Percentiles rank a stretch among this genome's conserved stretches.
phyloP scores from a whole-genome alignment of 2,329 filamentous ascomycete genomes.

The Hymenoscyphus scutula region DNA sequence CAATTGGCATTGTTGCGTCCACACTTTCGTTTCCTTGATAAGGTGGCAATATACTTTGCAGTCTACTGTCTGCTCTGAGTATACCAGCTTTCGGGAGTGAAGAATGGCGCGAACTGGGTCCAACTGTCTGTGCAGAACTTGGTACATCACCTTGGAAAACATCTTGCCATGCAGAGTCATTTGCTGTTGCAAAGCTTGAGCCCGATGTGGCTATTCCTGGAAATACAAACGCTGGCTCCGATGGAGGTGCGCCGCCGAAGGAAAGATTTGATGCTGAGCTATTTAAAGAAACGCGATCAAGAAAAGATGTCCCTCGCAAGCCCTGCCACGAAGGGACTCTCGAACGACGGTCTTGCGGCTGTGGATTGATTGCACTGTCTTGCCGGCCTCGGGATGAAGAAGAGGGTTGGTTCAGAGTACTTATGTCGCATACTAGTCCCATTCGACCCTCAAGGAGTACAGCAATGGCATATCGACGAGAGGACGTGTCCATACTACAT shows the following conservation, averaged over 20 bases:
- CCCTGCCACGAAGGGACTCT: neutral
- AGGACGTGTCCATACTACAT: conserved; percentile 62
- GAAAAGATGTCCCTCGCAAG: conserved; percentile 18
- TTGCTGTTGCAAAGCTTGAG: conserved; percentile 11
- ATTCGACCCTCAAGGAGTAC: conserved; percentile 58
- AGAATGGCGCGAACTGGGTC: conserved; percentile 17
- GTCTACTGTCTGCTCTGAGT: conserved; percentile 10
- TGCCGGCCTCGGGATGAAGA: neutral
- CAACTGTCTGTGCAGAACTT: conserved; percentile 7
- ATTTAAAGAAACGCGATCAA: conserved; percentile 28
- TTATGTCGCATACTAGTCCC: conserved; percentile 59
- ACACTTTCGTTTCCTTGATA: neutral
- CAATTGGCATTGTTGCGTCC: conserved; percentile 30
- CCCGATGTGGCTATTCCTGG: conserved; percentile 27
- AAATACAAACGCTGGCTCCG: conserved; percentile 25
- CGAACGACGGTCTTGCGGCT: neutral
- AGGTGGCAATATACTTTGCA: conserved; percentile 16
- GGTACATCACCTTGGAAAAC: conserved; percentile 18
- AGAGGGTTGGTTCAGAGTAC: conserved; percentile 20
- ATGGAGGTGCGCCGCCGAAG: conserved; percentile 11
- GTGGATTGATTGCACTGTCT: neutral
- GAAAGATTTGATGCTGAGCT: conserved; percentile 22
- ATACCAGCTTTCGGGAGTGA: conserved; percentile 14
- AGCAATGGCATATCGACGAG: conserved; percentile 53
- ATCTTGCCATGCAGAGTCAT: conserved; percentile 22